phyloP scores from a whole-genome alignment of 1,284 basidiomycete genomes.

The Tilletia setariae region DNA sequence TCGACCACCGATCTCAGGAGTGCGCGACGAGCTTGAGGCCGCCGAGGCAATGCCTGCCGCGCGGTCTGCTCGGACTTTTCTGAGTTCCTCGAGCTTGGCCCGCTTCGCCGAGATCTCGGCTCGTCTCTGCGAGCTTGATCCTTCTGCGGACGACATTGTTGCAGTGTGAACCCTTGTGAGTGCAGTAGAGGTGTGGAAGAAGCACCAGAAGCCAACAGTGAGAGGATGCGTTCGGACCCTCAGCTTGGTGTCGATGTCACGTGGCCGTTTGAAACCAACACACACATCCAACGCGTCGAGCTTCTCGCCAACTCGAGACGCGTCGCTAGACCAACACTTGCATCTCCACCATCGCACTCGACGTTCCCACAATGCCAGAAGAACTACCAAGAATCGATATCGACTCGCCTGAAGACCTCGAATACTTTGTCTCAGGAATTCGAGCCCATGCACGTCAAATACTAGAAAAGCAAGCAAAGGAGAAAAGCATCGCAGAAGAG shows the following conservation, averaged over 20 bases:
- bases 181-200: too few species aligned
- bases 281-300: background rate
- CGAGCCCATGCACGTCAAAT: conserved; percentile 15
- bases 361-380: conserved; percentile 16
- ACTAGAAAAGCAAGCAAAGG: background rate
- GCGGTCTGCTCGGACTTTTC: conserved; percentile 69
- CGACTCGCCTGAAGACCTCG: conserved; percentile 15
- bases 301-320: background rate
- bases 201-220: too few species aligned
- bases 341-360: background rate
- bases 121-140: conserved; percentile 58
- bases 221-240: too few species aligned
- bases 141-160: background rate
- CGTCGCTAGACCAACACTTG: background rate
- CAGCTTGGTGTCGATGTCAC: too few species aligned
- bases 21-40: background rate
- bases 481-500: background rate
- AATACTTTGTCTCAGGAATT: conserved; percentile 15
- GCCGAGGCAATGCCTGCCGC: conserved; percentile 56
- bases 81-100: conserved; percentile 78
- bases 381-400: conserved; percentile 20
- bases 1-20: conserved; percentile 21
- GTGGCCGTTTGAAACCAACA: too few species aligned
- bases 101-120: conserved; percentile 89
- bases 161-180: background rate